Evolutionary conservation across 1,139 yeast species (phyloP).

Genomic region (Suhomyces yuchorum): DNA sequence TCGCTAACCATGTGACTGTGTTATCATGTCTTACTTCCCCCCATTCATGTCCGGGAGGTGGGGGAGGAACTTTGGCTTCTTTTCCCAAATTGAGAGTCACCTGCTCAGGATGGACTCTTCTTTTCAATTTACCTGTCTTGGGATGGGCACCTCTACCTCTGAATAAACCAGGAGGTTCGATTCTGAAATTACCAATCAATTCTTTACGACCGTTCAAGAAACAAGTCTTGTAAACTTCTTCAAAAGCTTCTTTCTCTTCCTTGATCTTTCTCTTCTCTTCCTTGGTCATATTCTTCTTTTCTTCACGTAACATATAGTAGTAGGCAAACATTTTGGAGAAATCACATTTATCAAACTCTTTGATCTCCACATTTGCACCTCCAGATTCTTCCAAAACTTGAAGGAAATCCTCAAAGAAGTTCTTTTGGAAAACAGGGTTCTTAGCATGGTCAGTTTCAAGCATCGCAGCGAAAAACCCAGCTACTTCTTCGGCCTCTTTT

Average conservation of each 20-base stretch:
- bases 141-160: constrained; percentile 98
- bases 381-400: constrained; percentile 68
- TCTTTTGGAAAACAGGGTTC: constrained; percentile 82
- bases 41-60: constrained; percentile 91
- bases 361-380: constrained; percentile 60
- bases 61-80: constrained; percentile 70
- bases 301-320: constrained; percentile 71
- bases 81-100: constrained; percentile 81
- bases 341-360: constrained; percentile 70
- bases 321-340: constrained; percentile 73
- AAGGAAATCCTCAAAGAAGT: constrained; percentile 79
- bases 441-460: constrained; percentile 85
- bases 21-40: constrained; percentile 87
- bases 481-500: constrained; percentile 89
- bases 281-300: constrained; percentile 64
- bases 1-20: constrained; percentile 93
- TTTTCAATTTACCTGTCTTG: constrained; percentile 83
- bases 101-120: constrained; percentile 86
- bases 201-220: constrained; percentile 84
- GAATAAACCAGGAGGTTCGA: constrained; percentile 95
- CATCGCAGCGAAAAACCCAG: constrained; percentile 92
- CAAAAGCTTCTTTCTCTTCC: constrained; percentile 70
- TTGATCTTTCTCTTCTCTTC: constrained; percentile 76
- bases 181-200: constrained; percentile 88
- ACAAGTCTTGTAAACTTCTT: constrained; percentile 83